A percentile compares a stretch with the other conserved stretches of the same genome.
Evolutionary conservation across 139 green algal genomes (phyloP).

Genomic region (Picochlorum sp.): DNA sequence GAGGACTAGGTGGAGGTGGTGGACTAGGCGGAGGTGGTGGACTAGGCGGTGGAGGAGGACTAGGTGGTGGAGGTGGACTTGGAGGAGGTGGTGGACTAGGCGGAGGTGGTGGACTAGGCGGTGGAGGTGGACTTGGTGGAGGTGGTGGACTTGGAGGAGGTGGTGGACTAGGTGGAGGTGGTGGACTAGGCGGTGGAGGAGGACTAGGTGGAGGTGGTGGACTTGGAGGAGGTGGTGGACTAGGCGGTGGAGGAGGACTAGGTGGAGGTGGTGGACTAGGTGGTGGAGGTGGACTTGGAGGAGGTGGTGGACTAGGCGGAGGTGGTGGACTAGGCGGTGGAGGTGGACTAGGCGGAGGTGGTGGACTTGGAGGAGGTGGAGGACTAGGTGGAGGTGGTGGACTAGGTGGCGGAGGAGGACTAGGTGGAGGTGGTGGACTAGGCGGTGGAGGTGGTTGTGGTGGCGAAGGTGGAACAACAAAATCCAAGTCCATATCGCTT

Average conservation of each 20-base stretch:
- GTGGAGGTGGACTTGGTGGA: not conserved
- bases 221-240: not conserved
- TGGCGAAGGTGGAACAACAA: not conserved
- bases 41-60: too few species aligned
- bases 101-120: not conserved
- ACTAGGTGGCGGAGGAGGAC: not conserved
- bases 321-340: not conserved
- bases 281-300: not conserved
- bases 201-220: not conserved
- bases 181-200: not conserved
- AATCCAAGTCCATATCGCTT: not conserved
- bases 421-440: conserved; percentile 12
- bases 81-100: too few species aligned
- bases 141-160: too few species aligned
- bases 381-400: not conserved
- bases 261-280: not conserved
- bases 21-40: too few species aligned
- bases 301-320: too few species aligned
- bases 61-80: not conserved
- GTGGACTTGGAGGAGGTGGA: not conserved
- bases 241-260: not conserved
- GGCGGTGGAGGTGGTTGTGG: not conserved
- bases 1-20: too few species aligned
- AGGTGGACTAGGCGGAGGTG: not conserved
- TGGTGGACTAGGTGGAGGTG: not conserved